Base-by-base conservation (phyloP, 495 filamentous ascomycete genomes). In the Penicillium paradoxum region DNA sequence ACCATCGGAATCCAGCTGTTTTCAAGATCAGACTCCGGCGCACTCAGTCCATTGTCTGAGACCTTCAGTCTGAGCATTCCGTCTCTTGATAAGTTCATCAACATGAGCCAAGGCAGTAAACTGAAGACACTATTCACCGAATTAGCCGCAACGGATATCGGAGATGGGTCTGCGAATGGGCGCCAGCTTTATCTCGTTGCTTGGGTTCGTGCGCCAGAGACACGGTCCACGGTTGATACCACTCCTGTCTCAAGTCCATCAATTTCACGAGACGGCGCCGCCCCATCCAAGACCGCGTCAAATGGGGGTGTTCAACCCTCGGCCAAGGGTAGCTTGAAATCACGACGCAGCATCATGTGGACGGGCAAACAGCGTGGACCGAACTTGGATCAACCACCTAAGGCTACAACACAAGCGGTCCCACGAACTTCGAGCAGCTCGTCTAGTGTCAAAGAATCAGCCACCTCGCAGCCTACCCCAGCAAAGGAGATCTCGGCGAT, bases 81-180 rank as follows among this genome's bases (percentile, higher is more conserved):
- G 8, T 75, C 86, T 7, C 81, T 81, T 6, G 89, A 90, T 43
- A 82, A 80, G 25, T 81, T 87, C 58, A 73, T 81, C 22, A 69
- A 60, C 51, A 69, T 78, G 53, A 78, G 76, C 3, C 79, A 80
- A 57, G 78, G 78, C 54, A 75, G 78, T 49, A 86, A 82, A 63
- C 77, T 91, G 67, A 90, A 87, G 62, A 95, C 90, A 1, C 70
- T 99, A 10, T 97, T 97, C 64, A 85, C 88, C 14, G 89, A 97
- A 54, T 73, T 97, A 14, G 84, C 83, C 22, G 78, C 88, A 1
- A 78, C 80, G 42, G 95, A 99, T 67, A 86, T 95, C 56, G 90
- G 90, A 19, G 89, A 96, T 51, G 81, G 79, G 3, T 78, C 83
- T 3, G 76, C 83, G 21, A 77, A 75, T 41, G 82, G 83, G 3